Base-by-base conservation (phyloP, 2,329 filamentous ascomycete species). In the Beauveria sp. region DNA sequence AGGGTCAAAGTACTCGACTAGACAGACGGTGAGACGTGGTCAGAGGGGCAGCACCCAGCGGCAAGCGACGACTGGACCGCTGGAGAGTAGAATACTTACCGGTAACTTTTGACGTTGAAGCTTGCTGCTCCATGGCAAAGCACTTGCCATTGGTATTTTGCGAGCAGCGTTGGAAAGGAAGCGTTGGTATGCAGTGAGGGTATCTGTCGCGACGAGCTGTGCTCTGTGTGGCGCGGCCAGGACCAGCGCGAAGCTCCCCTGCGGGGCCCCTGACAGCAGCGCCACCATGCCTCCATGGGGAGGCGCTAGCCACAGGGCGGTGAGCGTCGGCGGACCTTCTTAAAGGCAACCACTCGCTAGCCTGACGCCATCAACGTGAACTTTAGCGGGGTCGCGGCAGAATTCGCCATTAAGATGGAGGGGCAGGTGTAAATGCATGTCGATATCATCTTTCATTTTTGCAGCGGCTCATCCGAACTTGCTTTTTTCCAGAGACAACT, bases 1-100 rank as follows among this genome's bases (percentile, higher is more conserved):
- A 59, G 95, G 93, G 77, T 99, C 95, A 78, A 90, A 91, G 78
- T 96, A 99, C 80, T 98, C 93, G 79, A 97, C 92, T 96, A 69
- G 45, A 57, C 46, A 69, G 42, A 57, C 50, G 52, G 64, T 53
- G 49, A 60, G 56, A 58, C 59, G 34, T 26, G 55, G 26, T 52
- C 38, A 34, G 26, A 20, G 20, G 40, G 14, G 26, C 10, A 20
- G 9, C 20, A n/a, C 26, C 18, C 3, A 2, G 12, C 24, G 4
- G 40, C 34, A 8, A 22, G 38, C 18, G 26, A n/a, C 16, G 4
- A 34, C 18, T 26, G 12, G 22, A 14, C 38, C 6, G 22, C 31
- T 58, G 14, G 43, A 48, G 48, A 45, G 54, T 8, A n/a, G 9
- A 12, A 10, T 46, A 65, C 74, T 60, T 78, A 90, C 88, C 88